Percentiles rank a stretch among this genome's conserved stretches.
phyloP scores from a whole-genome alignment of 257 asterid genomes.

The Cordia subcordata region DNA sequence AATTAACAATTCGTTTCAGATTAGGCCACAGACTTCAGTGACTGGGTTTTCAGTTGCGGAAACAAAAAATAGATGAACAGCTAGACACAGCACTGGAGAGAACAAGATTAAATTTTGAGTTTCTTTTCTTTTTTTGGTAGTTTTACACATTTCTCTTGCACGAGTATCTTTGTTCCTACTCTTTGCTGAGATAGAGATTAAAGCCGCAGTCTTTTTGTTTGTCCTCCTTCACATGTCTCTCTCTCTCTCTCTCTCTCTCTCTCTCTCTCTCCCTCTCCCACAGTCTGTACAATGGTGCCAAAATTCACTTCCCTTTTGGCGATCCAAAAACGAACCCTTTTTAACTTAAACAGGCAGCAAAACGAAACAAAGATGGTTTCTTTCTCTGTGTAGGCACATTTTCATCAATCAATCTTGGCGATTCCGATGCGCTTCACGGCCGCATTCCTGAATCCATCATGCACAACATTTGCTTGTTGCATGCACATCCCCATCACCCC shows the following conservation, averaged over 20 bases:
- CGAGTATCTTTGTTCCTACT: background rate
- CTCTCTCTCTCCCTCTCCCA: slow-evolving; percentile 9
- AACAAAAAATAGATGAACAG: too few species aligned
- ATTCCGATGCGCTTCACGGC: slow-evolving; percentile 59
- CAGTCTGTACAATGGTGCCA: slow-evolving; percentile 11
- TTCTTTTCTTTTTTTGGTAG: too few species aligned
- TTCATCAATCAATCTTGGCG: slow-evolving; percentile 43
- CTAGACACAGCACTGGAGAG: too few species aligned
- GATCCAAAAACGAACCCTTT: slow-evolving; percentile 1
- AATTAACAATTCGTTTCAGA: too few species aligned
- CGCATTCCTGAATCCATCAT: slow-evolving; percentile 53
- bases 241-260: slow-evolving; percentile 10
- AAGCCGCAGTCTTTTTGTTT: background rate
- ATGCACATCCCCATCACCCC: slow-evolving; percentile 44
- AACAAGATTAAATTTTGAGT: too few species aligned
- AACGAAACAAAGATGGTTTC: slow-evolving; percentile 57
- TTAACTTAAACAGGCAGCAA: slow-evolving; percentile 8
- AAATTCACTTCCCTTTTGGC: slow-evolving; percentile 8
- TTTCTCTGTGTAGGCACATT: slow-evolving; percentile 7
- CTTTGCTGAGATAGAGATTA: background rate
- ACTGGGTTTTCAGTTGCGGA: too few species aligned
- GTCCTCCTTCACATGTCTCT: background rate
- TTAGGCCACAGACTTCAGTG: too few species aligned
- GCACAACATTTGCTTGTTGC: slow-evolving; percentile 49
- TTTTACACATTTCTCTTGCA: background rate